Evolutionary conservation across 306 rosid species (phyloP), one percentile per base, ranked within the genome.

Genomic region (Spatholobus suberectus): DNA sequence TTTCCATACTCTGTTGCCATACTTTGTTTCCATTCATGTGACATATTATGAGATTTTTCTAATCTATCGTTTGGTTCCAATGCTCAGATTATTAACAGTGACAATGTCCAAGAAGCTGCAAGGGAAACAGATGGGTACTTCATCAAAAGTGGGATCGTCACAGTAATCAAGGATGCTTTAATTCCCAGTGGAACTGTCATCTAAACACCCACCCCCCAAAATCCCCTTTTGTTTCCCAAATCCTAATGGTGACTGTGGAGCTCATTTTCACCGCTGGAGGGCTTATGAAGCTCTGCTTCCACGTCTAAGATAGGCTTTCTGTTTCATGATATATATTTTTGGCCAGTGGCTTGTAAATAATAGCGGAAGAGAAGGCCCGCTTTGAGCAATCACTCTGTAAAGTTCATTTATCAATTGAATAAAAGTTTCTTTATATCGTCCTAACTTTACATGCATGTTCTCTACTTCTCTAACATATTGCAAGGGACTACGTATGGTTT

Each of bases 51-150:
- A 32, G 41, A 32, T 68, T 40, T 24, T 74, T 40, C 40, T 8
- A 34, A 41, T 82, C 55, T 86, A 44, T 80, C 65, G 4, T 35
- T 7, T 38, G 77, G 59, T 80, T 88, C 41, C 10, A 29, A 66
- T 85, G n/a, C 14, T 69, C 95, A 96, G 99, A 96, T 96, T 80
- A 46, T 96, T 20, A 96, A 96, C 79, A 27, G 83, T 10, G 99
- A 91, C 85, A 78, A 40, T 78, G 97, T 96, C 55, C 99, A 94
- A 94, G 98, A 96, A 92, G 97, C 98, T 23, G 98, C 99, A 65
- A 91, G 99, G 76, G 99, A 96, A 88, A 91, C 98, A 5, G 98
- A 96, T 52, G 99, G 99, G 5, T 96, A 96, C 75, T 96, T 96
- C 93, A 96, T 96, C 76, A 94, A 96, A 89, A 94, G 99, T 58